Base-by-base conservation (phyloP, 2,329 filamentous ascomycete genomes). In the Paracoccidioides lutzii region DNA sequence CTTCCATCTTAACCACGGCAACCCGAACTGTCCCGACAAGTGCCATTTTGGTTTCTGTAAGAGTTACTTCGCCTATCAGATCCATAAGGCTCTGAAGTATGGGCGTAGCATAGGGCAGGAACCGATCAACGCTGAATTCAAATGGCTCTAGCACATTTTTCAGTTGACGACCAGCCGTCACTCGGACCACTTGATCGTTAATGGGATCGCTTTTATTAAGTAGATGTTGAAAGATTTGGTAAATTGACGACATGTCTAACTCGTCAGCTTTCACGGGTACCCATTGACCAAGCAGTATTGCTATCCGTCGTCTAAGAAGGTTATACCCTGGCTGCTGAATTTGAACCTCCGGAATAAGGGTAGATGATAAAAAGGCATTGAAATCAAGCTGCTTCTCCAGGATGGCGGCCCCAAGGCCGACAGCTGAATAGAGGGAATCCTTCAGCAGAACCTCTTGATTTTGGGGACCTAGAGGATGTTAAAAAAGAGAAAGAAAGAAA, bases 381-480 rank as follows among this genome's bases (percentile, higher is more conserved):
- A 97, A 97, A 69, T 97, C 87, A 60, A 96, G 81, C 9, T 81
- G 76, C 49, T 84, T 75, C 57, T 84, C 78, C 14, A 97, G 75
- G 42, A 90, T 83, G 1, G 88, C 79, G 1, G 90, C 88, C 0
- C 93, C 83, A 52, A 96, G 78, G 2, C 91, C 90, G 73, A 98
- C 85, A 9, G 91, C 90, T 4, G 88, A 94, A 66, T 98, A 98
- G 0, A 97, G 83, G 0, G 91, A 91, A 67, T 98, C 93, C 67
- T 96, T 97, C 58, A 87, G 82, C 14, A 93, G 78, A 10, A 97
- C 80, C 60, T 93, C 83, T 44, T 77, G 76, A 58, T 82, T 82
- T 9, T 81, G 73, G 4, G 76, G 75, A n/a, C 70, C 77, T 79
- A 55, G 14, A 8, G 15, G 14, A 37, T 33, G 41, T 59, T 60